A percentile compares a stretch with the other conserved stretches of the same genome.
Evolutionary conservation across 208 protist genomes (phyloP).

Genomic region (Acanthamoeba sp.): DNA sequence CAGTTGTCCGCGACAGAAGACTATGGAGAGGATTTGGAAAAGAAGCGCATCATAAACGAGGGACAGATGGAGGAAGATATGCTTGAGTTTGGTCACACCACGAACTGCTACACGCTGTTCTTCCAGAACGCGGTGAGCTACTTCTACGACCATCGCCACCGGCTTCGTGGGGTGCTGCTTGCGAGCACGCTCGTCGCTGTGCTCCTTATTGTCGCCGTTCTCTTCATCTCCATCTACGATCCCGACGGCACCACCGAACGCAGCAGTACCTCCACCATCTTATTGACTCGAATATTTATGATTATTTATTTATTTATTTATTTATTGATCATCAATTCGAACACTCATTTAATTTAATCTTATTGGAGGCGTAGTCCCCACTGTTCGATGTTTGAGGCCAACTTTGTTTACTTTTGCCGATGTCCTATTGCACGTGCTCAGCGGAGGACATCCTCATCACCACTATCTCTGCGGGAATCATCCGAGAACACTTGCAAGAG

Average conservation of each 20-base stretch:
- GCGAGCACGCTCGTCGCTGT: neutral
- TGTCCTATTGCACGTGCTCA: neutral
- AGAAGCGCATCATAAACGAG: conserved; percentile 3
- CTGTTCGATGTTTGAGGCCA: too few relatives aligned
- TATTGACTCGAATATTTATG: neutral
- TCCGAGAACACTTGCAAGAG: conserved; percentile 3
- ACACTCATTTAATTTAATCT: neutral
- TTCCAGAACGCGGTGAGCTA: conserved; percentile 23
- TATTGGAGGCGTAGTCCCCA: too few relatives aligned
- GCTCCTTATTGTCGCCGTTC: conserved; percentile 3
- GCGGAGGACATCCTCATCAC: conserved; percentile 39
- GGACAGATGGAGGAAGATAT: neutral
- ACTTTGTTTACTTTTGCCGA: too few relatives aligned
- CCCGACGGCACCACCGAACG: conserved; percentile 43
- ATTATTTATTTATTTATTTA: neutral
- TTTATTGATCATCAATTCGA: neutral
- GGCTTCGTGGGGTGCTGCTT: conserved; percentile 32
- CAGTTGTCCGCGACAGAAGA: neutral
- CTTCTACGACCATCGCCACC: conserved; percentile 8
- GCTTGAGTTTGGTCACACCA: conserved; percentile 39
- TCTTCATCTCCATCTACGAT: conserved; percentile 69
- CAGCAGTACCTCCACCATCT: neutral
- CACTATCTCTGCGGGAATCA: neutral
- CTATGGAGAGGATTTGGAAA: conserved; percentile 17
- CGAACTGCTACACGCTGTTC: conserved; percentile 4